A percentile compares a stretch with the other conserved stretches of the same genome.
phyloP scores from a whole-genome alignment of 2,329 filamentous ascomycete species.

The Coniosporium tulheliwenetii region DNA sequence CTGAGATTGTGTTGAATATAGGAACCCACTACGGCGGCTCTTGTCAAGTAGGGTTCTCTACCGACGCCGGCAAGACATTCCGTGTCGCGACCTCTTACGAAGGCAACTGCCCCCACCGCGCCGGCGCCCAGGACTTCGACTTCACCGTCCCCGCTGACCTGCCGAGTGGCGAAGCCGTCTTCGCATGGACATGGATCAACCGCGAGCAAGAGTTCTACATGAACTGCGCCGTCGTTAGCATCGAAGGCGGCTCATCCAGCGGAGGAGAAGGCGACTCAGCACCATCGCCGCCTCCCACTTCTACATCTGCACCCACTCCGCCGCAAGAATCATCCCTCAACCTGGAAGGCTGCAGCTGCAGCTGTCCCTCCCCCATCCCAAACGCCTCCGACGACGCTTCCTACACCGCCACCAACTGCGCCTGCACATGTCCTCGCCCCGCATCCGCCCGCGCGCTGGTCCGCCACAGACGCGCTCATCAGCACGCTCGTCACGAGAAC shows the following conservation, averaged over 20 bases:
- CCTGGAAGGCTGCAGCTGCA: too few relatives aligned
- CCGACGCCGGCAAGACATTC: constrained; percentile 27
- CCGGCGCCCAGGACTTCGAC: constrained; percentile 24
- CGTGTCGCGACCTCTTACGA: constrained; percentile 28
- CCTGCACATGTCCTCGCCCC: constrained; percentile 10
- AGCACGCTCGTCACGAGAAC: constrained; percentile 7
- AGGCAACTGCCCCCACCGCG: constrained; percentile 30
- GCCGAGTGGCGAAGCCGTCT: constrained; percentile 23
- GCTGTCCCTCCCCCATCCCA: background rate
- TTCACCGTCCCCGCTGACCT: constrained; percentile 29
- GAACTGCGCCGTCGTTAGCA: constrained; percentile 29
- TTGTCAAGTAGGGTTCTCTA: constrained; percentile 30
- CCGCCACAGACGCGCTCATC: constrained; percentile 11
- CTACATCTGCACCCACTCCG: background rate
- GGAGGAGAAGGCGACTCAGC: constrained; percentile 1
- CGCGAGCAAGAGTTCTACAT: constrained; percentile 30
- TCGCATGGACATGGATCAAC: constrained; percentile 33
- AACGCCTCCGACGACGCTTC: constrained; percentile 16
- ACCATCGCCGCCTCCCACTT: background rate
- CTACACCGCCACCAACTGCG: constrained; percentile 16
- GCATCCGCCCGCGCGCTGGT: constrained; percentile 9
- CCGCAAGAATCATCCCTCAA: background rate
- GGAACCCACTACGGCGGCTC: constrained; percentile 31
- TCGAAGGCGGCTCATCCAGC: constrained; percentile 9
- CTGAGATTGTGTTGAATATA: constrained; percentile 6